Percentiles rank a stretch among this genome's conserved stretches.
Conservation (phyloP, 2,329 filamentous ascomycete genomes). For the Zopfia rhizophila region DNA sequence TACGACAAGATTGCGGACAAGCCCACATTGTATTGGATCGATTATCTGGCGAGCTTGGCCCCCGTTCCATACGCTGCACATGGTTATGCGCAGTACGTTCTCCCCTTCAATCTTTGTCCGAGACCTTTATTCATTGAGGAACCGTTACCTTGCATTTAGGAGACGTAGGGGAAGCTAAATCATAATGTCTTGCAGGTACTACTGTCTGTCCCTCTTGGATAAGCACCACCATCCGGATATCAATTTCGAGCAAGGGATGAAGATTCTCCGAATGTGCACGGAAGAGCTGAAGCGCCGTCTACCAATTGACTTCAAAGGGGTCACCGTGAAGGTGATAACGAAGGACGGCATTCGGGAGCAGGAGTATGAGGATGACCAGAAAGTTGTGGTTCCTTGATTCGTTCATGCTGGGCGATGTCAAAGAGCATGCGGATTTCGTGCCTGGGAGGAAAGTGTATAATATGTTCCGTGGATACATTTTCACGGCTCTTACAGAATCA, state of each 20-base stretch:
- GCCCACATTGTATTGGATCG: constrained; percentile 95
- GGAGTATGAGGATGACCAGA: constrained; percentile 83
- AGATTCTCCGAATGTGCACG: constrained; percentile 92
- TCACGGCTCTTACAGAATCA: too few relatives aligned
- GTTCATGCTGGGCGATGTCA: too few relatives aligned
- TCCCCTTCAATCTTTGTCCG: not conserved
- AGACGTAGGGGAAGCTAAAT: not conserved
- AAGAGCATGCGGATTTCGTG: too few relatives aligned
- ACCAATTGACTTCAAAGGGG: constrained; percentile 98
- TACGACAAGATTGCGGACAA: constrained; percentile 91
- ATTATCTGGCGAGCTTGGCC: constrained; percentile 91
- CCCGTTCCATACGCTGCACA: constrained; percentile 95
- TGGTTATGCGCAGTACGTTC: constrained; percentile 90
- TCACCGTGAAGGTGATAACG: constrained; percentile 91
- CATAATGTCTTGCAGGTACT: constrained; percentile 72
- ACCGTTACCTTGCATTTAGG: not conserved
- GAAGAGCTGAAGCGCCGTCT: constrained; percentile 96
- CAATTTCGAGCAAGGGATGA: constrained; percentile 85
- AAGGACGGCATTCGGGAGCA: constrained; percentile 91
- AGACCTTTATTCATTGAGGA: not conserved
- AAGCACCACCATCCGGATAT: constrained; percentile 99
- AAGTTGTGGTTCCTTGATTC: constrained; percentile 71
- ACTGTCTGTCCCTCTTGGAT: constrained; percentile 96
- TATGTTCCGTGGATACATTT: too few relatives aligned
- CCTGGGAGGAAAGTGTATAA: too few relatives aligned